Percentiles rank a stretch among this genome's conserved stretches.
These are phyloP conservation scores for Neonectria sp. DNA, from an alignment of 2,329 filamentous ascomycete genomes.

Conservation along the genomic window DNA sequence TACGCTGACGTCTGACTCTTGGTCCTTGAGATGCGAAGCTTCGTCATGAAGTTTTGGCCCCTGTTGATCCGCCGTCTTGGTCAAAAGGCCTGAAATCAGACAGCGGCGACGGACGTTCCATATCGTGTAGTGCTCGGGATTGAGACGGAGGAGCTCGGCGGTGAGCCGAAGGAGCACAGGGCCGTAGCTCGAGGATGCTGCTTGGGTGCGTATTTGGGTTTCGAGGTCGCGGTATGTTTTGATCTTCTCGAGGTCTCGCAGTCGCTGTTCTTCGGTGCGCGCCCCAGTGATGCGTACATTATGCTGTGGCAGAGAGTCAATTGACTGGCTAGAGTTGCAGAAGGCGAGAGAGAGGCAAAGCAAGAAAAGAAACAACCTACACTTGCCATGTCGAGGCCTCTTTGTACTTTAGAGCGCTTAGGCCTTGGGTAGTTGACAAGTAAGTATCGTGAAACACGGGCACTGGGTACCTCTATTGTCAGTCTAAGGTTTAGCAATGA, in stretches of 20 bases:
- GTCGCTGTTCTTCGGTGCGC: conserved; percentile 78
- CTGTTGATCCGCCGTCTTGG: conserved; percentile 59
- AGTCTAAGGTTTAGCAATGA: too few species aligned
- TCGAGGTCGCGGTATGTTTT: conserved; percentile 81
- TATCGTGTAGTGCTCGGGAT: conserved; percentile 92
- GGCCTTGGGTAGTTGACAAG: too few species aligned
- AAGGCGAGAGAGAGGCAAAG: too few species aligned
- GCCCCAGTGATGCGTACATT: conserved; percentile 78
- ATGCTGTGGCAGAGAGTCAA: conserved; percentile 70
- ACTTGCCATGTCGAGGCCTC: too few species aligned
- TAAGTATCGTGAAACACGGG: too few species aligned
- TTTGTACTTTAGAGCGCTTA: too few species aligned
- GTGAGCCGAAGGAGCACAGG: conserved; percentile 75
- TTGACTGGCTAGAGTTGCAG: too few species aligned
- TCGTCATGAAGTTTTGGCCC: conserved; percentile 12
- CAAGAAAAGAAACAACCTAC: too few species aligned
- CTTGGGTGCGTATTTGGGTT: conserved; percentile 75
- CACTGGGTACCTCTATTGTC: too few species aligned
- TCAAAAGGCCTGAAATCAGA: conserved; percentile 72
- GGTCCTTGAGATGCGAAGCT: conserved; percentile 13
- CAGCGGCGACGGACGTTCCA: conserved; percentile 89
- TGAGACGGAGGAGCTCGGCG: conserved; percentile 79
- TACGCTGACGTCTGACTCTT: conserved; percentile 60
- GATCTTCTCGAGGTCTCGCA: conserved; percentile 83
- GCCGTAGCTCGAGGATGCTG: conserved; percentile 59